Conservation (phyloP, 169 alveolate genomes). For the Plasmodium relictum region DNA sequence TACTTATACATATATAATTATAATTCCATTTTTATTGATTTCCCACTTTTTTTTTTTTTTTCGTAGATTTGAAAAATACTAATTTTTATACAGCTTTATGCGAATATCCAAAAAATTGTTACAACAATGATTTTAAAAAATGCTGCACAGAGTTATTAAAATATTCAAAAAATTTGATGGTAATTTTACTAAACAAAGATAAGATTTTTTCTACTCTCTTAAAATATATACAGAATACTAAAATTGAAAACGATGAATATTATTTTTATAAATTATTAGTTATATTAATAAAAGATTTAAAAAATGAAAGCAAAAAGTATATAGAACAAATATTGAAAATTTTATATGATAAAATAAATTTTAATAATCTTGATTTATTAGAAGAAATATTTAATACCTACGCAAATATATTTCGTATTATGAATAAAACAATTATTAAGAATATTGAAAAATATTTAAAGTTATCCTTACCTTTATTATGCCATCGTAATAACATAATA, state of each 20-base stretch:
- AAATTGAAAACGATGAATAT: conserved; percentile 49
- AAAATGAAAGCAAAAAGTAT: conserved; percentile 71
- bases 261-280: conserved; percentile 67
- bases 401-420: conserved; percentile 72
- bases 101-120: conserved; percentile 47
- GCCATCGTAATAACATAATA: conserved; percentile 50
- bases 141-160: conserved; percentile 58
- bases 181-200: conserved; percentile 65
- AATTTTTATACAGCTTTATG: conserved; percentile 42
- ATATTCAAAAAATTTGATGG: conserved; percentile 54
- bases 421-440: conserved; percentile 65
- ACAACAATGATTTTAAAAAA: conserved; percentile 48
- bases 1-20: background rate
- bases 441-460: conserved; percentile 69
- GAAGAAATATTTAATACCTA: conserved; percentile 75
- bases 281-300: conserved; percentile 63
- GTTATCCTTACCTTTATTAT: conserved; percentile 64
- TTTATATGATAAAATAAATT: conserved; percentile 53
- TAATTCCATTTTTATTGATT: background rate
- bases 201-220: conserved; percentile 46
- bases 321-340: conserved; percentile 45
- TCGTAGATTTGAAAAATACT: conserved; percentile 45
- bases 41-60: background rate
- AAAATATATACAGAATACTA: conserved; percentile 56
- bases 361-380: conserved; percentile 57